These are phyloP conservation scores for Aspergillus sparsus DNA, from an alignment of 495 filamentous ascomycete genomes.

Conservation along the genomic window DNA sequence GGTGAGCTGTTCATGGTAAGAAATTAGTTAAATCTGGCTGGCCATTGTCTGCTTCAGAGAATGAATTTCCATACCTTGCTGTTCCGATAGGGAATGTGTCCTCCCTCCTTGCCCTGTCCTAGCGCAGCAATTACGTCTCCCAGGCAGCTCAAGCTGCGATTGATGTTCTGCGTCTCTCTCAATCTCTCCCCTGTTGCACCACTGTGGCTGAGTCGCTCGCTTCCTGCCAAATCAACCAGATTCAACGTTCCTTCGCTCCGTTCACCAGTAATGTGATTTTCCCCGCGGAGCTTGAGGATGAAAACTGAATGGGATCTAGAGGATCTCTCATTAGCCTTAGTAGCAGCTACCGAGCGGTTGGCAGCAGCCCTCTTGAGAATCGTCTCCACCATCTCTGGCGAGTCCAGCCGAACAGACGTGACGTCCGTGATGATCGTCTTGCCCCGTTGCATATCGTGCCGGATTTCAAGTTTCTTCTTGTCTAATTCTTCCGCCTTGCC, in stretches of 20 bases:
- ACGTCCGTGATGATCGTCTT: constrained; percentile 86
- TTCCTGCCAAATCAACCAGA: constrained; percentile 92
- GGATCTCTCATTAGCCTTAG: constrained; percentile 92
- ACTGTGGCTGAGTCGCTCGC: constrained; percentile 84
- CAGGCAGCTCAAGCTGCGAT: constrained; percentile 85
- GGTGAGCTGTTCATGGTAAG: constrained; percentile 62
- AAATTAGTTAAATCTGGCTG: constrained; percentile 18
- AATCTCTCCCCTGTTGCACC: constrained; percentile 80
- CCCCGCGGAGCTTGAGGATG: constrained; percentile 84
- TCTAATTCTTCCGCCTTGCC: constrained; percentile 73
- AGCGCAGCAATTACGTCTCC: constrained; percentile 93
- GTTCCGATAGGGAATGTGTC: constrained; percentile 91
- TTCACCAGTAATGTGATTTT: constrained; percentile 78
- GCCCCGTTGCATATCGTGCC: constrained; percentile 76
- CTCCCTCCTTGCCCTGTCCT: constrained; percentile 80
- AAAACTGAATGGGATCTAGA: constrained; percentile 96
- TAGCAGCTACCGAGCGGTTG: constrained; percentile 91
- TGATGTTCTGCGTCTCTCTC: constrained; percentile 97
- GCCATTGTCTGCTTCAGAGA: background rate
- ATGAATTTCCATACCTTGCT: constrained; percentile 66
- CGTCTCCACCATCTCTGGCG: constrained; percentile 70
- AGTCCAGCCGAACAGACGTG: constrained; percentile 75
- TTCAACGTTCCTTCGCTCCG: constrained; percentile 92
- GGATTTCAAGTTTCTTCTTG: constrained; percentile 89
- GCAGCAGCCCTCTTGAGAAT: constrained; percentile 76